Conservation (phyloP, 352 stramenopile species). For the Phytophthora hibernalis region DNA sequence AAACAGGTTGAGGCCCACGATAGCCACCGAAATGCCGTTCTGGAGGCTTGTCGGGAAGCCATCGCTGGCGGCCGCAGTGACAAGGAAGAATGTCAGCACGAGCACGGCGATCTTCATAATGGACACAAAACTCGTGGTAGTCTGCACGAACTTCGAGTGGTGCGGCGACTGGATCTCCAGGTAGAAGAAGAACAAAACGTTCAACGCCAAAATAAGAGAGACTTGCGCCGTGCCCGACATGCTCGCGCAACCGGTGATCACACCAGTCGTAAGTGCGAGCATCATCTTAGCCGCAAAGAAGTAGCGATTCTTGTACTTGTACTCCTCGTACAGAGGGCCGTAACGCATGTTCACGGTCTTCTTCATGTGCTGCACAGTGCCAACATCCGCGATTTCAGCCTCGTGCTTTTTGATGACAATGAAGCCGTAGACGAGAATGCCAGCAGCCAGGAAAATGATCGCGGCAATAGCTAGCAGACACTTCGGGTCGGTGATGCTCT, state of each 20-base stretch:
- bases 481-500: constrained; percentile 67
- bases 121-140: constrained; percentile 73
- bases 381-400: constrained; percentile 78
- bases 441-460: constrained; percentile 70
- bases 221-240: constrained; percentile 60
- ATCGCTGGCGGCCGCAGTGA: constrained; percentile 60
- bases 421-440: constrained; percentile 84
- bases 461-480: constrained; percentile 66
- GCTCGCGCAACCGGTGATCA: constrained; percentile 65
- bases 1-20: constrained; percentile 74
- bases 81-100: constrained; percentile 76
- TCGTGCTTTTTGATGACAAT: constrained; percentile 78
- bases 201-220: constrained; percentile 56
- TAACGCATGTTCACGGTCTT: constrained; percentile 86
- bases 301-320: constrained; percentile 89
- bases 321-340: constrained; percentile 87
- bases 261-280: constrained; percentile 66
- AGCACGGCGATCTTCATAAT: constrained; percentile 83
- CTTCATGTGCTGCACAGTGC: constrained; percentile 77
- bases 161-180: constrained; percentile 73
- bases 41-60: constrained; percentile 68
- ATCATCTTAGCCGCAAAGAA: constrained; percentile 88
- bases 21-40: constrained; percentile 73
- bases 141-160: constrained; percentile 78
- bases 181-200: constrained; percentile 81